A percentile compares a stretch with the other conserved stretches of the same genome.
phyloP scores from a whole-genome alignment of 2,329 filamentous ascomycete species.

The Rutstroemia sp. region DNA sequence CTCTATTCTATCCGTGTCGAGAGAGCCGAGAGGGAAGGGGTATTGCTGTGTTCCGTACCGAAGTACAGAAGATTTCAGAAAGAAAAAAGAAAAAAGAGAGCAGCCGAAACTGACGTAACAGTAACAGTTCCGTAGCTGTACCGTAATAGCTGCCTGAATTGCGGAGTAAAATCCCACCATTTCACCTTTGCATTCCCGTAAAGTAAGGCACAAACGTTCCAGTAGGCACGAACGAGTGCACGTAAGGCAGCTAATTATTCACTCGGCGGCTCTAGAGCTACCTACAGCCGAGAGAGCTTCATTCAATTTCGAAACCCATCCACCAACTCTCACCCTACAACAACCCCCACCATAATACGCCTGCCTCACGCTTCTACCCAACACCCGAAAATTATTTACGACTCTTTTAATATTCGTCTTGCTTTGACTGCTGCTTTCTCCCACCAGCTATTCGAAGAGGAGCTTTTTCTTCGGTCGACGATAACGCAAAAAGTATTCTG shows the following conservation, averaged over 20 bases:
- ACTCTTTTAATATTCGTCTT: conserved; percentile 1
- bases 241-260: background rate
- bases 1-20: too few relatives aligned
- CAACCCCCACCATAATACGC: conserved; percentile 8
- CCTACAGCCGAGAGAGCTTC: conserved; percentile 5
- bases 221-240: background rate
- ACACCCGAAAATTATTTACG: conserved; percentile 1
- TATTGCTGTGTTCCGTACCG: too few relatives aligned
- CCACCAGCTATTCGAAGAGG: conserved; percentile 11
- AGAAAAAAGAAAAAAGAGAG: too few relatives aligned
- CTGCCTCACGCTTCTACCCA: conserved; percentile 1
- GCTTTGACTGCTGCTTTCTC: conserved; percentile 18
- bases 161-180: too few relatives aligned
- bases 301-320: conserved; percentile 1
- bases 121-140: too few relatives aligned
- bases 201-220: background rate
- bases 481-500: conserved; percentile 17
- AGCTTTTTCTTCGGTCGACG: conserved; percentile 1
- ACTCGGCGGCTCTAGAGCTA: background rate
- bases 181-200: background rate
- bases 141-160: too few relatives aligned
- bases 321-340: conserved; percentile 3
- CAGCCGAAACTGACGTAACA: too few relatives aligned
- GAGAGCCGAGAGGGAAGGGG: too few relatives aligned
- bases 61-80: too few relatives aligned